Base-by-base conservation (phyloP, 805 yeast species). In the Ogataea degrootiae region DNA sequence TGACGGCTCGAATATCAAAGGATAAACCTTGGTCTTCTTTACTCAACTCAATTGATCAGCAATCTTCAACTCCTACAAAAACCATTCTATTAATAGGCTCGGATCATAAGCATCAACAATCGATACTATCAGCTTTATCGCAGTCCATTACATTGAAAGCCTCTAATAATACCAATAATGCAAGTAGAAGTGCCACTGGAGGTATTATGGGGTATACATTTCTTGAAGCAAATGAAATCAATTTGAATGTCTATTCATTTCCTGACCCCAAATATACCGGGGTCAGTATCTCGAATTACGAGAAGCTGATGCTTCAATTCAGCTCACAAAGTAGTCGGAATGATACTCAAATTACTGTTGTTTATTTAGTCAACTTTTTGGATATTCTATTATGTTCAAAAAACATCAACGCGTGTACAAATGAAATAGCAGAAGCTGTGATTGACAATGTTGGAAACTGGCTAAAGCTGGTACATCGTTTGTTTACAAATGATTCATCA, bases 81-180 rank as follows among this genome's bases (percentile, higher is more conserved):
- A 37, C 40, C 4, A 6, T 55, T 15, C 19, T 55, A 11, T 41
- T 55, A 2, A 41, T 50, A 7, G 58, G 58, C 9, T 54, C 51
- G 14, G 16, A 41, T 6, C 23, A 12, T 2, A 17, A 21, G 2
- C 45, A 46, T 4, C 54, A 52, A 15, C 11, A 37, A 7, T 40
- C 42, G 14, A 16, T 52, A 33, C 33, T 52, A 6, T 19, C 22
- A 15, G n/a, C 33, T 2, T 15, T 39, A 37, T 14, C 9, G 7
- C 23, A 23, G 14, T 26, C 31, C 4, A 26, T 26, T 6, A 8
- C 12, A 9, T 11, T 26, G 9, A 26, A 26, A 2, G 2, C 9
- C 12, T 26, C 11, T 19, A 22, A 39, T 21, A 42, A 34, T 42
- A 6, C 34, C 16, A 15, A 29, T 38, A 22, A 12, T 29, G 12